phyloP scores from a whole-genome alignment of 2,329 filamentous ascomycete species.

The Xylaria sp. region DNA sequence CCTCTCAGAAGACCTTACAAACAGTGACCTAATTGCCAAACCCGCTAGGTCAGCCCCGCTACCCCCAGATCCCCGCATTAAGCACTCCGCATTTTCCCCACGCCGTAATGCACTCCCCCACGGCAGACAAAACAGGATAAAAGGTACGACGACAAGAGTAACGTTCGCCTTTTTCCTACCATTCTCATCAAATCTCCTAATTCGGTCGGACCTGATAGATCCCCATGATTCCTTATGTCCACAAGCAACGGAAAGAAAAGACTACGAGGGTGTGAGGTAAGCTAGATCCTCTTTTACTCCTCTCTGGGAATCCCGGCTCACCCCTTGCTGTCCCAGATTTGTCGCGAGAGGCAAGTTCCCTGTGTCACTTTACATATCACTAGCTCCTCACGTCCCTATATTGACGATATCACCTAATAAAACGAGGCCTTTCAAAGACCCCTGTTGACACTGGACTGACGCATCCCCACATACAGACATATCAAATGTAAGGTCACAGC shows the following conservation, averaged over 20 bases:
- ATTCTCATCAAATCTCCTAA: conserved; percentile 2
- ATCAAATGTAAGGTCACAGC: conserved; percentile 11
- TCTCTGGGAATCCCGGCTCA: conserved; percentile 2
- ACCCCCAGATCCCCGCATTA: conserved; percentile 11
- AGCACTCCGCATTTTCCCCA: conserved; percentile 5
- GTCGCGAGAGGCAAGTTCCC: conserved; percentile 17
- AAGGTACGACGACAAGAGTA: conserved; percentile 4
- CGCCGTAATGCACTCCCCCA: not conserved
- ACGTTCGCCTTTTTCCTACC: conserved; percentile 3
- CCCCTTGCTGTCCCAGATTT: not conserved
- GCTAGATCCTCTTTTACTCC: not conserved
- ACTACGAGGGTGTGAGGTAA: conserved; percentile 15
- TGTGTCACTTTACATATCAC: not conserved
- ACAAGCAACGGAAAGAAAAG: not conserved
- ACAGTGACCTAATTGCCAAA: too few relatives aligned
- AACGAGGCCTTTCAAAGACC: not conserved
- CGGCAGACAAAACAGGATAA: conserved; percentile 14
- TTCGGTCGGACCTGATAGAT: not conserved
- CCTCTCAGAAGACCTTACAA: too few relatives aligned
- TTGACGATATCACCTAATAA: not conserved
- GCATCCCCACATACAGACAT: conserved; percentile 2
- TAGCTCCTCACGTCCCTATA: not conserved
- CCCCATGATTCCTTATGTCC: conserved; percentile 2
- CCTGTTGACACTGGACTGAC: not conserved
- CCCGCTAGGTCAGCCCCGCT: not conserved